These are phyloP conservation scores for Hansenula anomala DNA, from an alignment of 1,139 yeast genomes.

Conservation along the genomic window DNA sequence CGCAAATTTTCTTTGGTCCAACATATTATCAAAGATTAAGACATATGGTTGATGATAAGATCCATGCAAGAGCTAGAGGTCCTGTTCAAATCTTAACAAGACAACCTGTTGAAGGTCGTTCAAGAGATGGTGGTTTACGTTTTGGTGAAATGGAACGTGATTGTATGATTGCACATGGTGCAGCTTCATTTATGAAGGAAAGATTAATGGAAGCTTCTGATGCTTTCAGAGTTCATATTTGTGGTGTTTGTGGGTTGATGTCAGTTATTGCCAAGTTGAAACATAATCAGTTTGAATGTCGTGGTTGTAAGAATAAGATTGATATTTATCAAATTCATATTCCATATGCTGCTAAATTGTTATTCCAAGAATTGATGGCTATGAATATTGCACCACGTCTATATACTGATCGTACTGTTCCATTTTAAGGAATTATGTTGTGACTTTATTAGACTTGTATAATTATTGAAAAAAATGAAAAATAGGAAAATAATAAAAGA, in stretches of 20 bases:
- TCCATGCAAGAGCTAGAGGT: slow-evolving; percentile 99
- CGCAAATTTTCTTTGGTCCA: slow-evolving; percentile 98
- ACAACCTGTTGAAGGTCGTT: slow-evolving; percentile 99
- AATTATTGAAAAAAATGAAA: too few relatives aligned
- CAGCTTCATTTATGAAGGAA: slow-evolving; percentile 95
- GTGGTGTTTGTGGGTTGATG: slow-evolving; percentile 98
- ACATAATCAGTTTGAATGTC: slow-evolving; percentile 96
- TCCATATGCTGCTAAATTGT: slow-evolving; percentile 94
- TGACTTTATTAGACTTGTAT: neutral
- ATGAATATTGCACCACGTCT: slow-evolving; percentile 92
- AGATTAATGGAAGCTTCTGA: slow-evolving; percentile 98
- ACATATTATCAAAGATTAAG: slow-evolving; percentile 97
- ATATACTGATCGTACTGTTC: slow-evolving; percentile 55
- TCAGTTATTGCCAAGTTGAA: slow-evolving; percentile 94
- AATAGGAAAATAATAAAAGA: too few relatives aligned
- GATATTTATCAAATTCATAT: slow-evolving; percentile 95
- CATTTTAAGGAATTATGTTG: slow-evolving; percentile 6
- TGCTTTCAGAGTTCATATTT: slow-evolving; percentile 95
- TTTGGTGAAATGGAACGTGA: slow-evolving; percentile 99
- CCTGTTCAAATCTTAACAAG: slow-evolving; percentile 97
- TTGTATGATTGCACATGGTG: slow-evolving; percentile 99
- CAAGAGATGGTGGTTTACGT: slow-evolving; percentile 98
- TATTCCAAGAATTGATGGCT: slow-evolving; percentile 98
- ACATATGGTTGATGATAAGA: slow-evolving; percentile 99
- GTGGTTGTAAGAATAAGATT: slow-evolving; percentile 97